Evolutionary conservation across 2,329 filamentous ascomycete genomes (phyloP), one percentile per base, ranked within the genome.

Genomic region (Rhexocercosporidium sp.): DNA sequence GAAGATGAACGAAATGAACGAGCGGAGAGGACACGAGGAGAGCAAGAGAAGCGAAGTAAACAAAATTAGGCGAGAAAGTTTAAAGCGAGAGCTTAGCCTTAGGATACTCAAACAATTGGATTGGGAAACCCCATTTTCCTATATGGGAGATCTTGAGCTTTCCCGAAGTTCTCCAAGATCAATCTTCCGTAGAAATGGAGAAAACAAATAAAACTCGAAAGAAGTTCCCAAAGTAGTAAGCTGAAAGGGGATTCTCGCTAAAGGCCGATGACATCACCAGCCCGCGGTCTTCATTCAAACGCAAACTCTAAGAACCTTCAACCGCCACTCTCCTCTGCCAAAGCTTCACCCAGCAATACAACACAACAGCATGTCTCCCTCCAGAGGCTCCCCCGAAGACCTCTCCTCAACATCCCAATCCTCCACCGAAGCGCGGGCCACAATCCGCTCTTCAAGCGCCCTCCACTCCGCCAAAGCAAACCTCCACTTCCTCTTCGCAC

Each of bases 401-500:
- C 39, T 66, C 22, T 60, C 61, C 34, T 64, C 62, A 3, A 59
- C 62, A 31, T 69, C 69, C 9, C 66, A 69, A 67, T 59, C 63
- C 39, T 67, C 65, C 22, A 74, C 74, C 39, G 73, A 76, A 67
- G 61, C 69, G 11, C 72, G 71, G 63, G 74, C 74, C 41, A 70
- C 75, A 49, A 64, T 74, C 25, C 66, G 65, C 56, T 76, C 75
- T 53, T 73, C 73, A 59, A 65, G 65, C 44, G 76, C 76, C 31
- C 71, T 77, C 31, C 41, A 56, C 22, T 73, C 72, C 37, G 65
- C 71, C 34, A 73, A 73, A 53, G 69, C 66, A 56, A 77, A 77
- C 66, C 56, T 77, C 16, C 63, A 73, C 18, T 77, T 72, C 68
- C 74, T 77, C 46, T 65, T 75, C 65, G 64, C 75, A 1, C 75